Conservation (phyloP, 495 filamentous ascomycete genomes). For the Recurvomyces mirabilis region DNA sequence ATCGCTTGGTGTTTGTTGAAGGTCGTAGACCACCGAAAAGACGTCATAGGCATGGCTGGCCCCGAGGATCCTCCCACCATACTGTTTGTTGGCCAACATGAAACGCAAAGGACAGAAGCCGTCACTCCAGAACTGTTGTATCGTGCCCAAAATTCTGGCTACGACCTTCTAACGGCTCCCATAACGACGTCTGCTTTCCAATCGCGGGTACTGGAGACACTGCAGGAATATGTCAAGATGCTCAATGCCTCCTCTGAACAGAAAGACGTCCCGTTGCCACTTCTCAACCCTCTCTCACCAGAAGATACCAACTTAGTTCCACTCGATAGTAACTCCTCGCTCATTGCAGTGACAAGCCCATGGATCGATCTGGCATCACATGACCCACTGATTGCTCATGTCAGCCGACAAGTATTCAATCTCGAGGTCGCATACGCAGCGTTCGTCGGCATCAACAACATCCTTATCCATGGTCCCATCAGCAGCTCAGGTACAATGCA, state of each 20-base stretch:
- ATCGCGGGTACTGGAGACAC: constrained; percentile 53
- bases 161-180: constrained; percentile 82
- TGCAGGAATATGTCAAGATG: constrained; percentile 31
- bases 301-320: constrained; percentile 66
- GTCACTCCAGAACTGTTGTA: constrained; percentile 54
- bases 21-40: too few species aligned
- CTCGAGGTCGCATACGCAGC: constrained; percentile 87
- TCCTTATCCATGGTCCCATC: constrained; percentile 68
- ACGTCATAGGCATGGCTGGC: too few species aligned
- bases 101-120: constrained; percentile 49
- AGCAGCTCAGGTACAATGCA: constrained; percentile 44
- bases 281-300: constrained; percentile 55
- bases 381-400: constrained; percentile 65
- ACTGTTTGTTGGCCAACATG: constrained; percentile 80
- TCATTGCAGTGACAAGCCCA: constrained; percentile 62
- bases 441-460: constrained; percentile 78
- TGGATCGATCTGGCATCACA: constrained; percentile 87
- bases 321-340: constrained; percentile 54
- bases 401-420: constrained; percentile 81
- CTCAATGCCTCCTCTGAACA: constrained; percentile 30
- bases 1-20: too few species aligned
- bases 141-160: constrained; percentile 57
- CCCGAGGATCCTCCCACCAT: constrained; percentile 41
- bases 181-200: constrained; percentile 81
- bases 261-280: constrained; percentile 22